Conservation (phyloP, 768 basidiomycete species). For the Boletales sp. region DNA sequence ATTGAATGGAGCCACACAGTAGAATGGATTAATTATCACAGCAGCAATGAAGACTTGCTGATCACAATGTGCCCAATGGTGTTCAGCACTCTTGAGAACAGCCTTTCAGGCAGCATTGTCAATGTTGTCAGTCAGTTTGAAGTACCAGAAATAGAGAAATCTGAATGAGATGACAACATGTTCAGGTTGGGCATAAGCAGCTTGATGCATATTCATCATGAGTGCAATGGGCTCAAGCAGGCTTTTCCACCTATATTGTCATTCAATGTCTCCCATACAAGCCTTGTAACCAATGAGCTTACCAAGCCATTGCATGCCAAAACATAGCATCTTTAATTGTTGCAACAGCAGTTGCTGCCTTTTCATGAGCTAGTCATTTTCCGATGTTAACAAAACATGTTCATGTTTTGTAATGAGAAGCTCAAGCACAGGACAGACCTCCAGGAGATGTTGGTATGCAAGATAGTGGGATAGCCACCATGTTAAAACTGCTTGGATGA, state of each 20-base stretch:
- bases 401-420: constrained; percentile 10
- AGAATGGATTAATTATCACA: constrained; percentile 28
- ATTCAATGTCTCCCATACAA: no score
- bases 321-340: constrained; percentile 27
- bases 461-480: constrained; percentile 35
- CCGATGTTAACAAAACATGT: constrained; percentile 14
- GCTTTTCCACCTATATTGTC: constrained; percentile 18
- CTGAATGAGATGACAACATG: constrained; percentile 31
- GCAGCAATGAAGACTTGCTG: constrained; percentile 31
- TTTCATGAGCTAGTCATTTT: constrained; percentile 23
- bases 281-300: background rate
- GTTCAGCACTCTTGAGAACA: constrained; percentile 30
- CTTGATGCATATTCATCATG: constrained; percentile 7
- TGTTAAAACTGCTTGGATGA: constrained; percentile 34
- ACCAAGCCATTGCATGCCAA: constrained; percentile 4
- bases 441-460: constrained; percentile 29
- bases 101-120: constrained; percentile 6
- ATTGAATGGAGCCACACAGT: constrained; percentile 19
- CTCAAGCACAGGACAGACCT: constrained; percentile 18
- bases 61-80: constrained; percentile 26
- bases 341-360: constrained; percentile 25
- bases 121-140: background rate
- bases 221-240: constrained; percentile 32
- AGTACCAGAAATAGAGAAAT: constrained; percentile 7
- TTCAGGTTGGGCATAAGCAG: background rate